phyloP scores from a whole-genome alignment of 2,329 filamentous ascomycete species.

The Colletotrichum gigasporum region DNA sequence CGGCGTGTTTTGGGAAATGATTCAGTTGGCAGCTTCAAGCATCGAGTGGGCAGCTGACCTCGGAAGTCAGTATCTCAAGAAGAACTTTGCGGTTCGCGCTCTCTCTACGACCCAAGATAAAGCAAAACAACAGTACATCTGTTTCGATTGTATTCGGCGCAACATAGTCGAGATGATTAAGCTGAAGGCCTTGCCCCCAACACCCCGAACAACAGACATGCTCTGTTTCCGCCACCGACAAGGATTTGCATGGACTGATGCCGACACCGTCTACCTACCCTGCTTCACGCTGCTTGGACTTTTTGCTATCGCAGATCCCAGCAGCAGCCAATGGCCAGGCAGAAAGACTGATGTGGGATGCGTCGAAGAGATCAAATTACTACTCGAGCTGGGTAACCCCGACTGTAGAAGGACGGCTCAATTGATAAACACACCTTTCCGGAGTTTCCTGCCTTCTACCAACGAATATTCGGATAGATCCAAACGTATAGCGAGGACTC shows the following conservation, averaged over 20 bases:
- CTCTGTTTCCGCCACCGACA: not conserved
- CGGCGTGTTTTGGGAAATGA: no score
- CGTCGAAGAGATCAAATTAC: not conserved
- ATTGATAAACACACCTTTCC: not conserved
- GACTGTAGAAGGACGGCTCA: not conserved
- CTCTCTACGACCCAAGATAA: not conserved
- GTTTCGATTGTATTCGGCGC: not conserved
- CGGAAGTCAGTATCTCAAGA: not conserved
- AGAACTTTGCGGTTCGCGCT: not conserved
- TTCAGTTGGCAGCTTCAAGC: no score
- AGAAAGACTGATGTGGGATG: accelerated
- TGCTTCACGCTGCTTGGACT: not conserved
- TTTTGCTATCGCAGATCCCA: not conserved
- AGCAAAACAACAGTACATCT: not conserved
- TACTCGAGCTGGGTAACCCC: not conserved
- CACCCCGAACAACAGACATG: not conserved
- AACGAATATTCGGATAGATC: not conserved
- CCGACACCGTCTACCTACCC: not conserved
- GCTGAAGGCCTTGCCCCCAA: not conserved
- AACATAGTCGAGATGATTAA: not conserved
- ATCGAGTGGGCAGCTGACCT: no score
- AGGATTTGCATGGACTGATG: not conserved
- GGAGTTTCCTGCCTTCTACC: not conserved
- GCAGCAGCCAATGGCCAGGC: not conserved
- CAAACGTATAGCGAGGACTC: not conserved